Evolutionary conservation across 2,329 filamentous ascomycete genomes (phyloP), one percentile per base, ranked within the genome.

Genomic region (Exserohilum rostratum): DNA sequence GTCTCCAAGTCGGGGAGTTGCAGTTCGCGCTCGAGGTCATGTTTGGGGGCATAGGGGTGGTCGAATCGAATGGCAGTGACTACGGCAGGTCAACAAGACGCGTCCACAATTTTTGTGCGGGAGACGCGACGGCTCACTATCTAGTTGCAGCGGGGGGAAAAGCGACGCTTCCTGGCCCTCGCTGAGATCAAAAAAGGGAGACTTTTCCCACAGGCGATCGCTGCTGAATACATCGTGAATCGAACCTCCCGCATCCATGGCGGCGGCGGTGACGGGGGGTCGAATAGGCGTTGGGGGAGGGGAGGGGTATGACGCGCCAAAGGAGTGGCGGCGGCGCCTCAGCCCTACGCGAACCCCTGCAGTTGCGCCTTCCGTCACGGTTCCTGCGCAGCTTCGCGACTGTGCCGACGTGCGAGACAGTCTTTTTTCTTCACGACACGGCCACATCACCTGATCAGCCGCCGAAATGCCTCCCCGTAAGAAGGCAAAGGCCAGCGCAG

Each of bases 391-490:
- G 52, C 58, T 53, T 40, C 51, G 47, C 51, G 44, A 38, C n/a
- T n/a, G n/a, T n/a, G n/a, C n/a, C n/a, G n/a, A n/a, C n/a, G n/a
- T n/a, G n/a, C n/a, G n/a, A n/a, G 7, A 25, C 22, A 7, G 4
- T 7, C 7, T 7, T 25, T 25, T 29, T 53, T 46, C 40, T 34
- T 37, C 38, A 29, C 42, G 47, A 50, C 30, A 35, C 39, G 20
- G 18, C 17, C 15, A 27, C 29, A 9, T 2, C 38, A 7, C 22
- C 22, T 7, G 40, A 53, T 33, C 43, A 31, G 34, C 20, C 38
- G 12, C 33, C 11, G 34, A 45, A 20, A 91, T 91, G 88, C 85
- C 88, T 50, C 88, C 88, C 1, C 84, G 85, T 61, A 92, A 91
- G 74, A 88, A 86, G 67, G 82, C 83, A 33, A 88, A 80, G 63